Conservation (phyloP, 1,284 basidiomycete species). For the Lentinula novae-zelandiae region DNA sequence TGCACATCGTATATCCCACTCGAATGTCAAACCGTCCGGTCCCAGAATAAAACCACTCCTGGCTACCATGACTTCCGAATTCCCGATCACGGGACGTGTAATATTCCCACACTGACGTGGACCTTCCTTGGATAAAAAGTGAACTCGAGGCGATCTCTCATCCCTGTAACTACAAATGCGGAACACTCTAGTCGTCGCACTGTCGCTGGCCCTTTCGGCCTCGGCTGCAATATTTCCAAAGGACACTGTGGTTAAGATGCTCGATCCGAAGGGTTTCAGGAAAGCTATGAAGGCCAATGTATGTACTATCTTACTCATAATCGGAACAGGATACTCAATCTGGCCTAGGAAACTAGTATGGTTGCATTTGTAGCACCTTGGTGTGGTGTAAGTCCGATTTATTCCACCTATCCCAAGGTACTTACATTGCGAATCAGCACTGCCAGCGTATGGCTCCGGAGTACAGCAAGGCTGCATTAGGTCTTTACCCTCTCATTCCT, state of each 20-base stretch:
- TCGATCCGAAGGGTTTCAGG: slow-evolving; percentile 72
- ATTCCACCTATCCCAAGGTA: background rate
- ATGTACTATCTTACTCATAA: slow-evolving; percentile 23
- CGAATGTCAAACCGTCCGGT: background rate
- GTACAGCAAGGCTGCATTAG: slow-evolving; percentile 77
- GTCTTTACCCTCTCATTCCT: slow-evolving; percentile 80
- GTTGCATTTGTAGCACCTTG: slow-evolving; percentile 91
- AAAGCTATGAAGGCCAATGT: slow-evolving; percentile 76
- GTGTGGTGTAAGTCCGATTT: slow-evolving; percentile 65
- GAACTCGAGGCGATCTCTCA: background rate
- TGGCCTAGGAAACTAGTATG: slow-evolving; percentile 59
- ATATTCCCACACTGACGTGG: slow-evolving; percentile 5
- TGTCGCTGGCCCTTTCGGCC: slow-evolving; percentile 43
- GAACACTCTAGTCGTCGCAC: slow-evolving; percentile 24
- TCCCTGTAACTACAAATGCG: slow-evolving; percentile 7
- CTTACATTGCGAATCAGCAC: slow-evolving; percentile 45
- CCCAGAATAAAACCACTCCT: background rate
- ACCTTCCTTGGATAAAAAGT: background rate
- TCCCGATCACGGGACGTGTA: slow-evolving; percentile 3
- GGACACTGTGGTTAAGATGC: slow-evolving; percentile 68
- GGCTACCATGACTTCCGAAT: slow-evolving; percentile 1
- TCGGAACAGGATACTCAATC: background rate
- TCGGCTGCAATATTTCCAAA: slow-evolving; percentile 73
- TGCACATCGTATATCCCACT: background rate
- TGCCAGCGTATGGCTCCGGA: slow-evolving; percentile 88